Evolutionary conservation across 192 early-diverging fungal species (phyloP).

Genomic region (Cetraspora pellucida): DNA sequence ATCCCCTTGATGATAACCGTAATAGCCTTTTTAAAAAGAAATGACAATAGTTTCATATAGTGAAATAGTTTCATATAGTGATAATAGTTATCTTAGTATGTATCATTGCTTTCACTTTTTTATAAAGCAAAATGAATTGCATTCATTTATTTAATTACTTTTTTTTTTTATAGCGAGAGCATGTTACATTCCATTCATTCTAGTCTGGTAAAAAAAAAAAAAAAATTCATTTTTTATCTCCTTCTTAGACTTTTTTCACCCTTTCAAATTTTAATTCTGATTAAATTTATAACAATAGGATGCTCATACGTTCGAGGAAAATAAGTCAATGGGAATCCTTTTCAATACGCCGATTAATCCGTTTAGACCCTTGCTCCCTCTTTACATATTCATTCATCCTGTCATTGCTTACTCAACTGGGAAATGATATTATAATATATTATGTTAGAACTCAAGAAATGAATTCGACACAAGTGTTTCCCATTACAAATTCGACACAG

Average conservation of each 20-base stretch:
- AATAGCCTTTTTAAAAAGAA: too few species aligned
- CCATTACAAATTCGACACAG: neutral
- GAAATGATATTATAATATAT: slow-evolving; percentile 13
- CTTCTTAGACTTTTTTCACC: neutral
- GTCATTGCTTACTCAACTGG: neutral
- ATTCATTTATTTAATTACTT: neutral
- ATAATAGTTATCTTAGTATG: slow-evolving; percentile 19
- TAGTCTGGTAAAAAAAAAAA: neutral
- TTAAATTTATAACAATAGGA: neutral
- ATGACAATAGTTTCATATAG: too few species aligned
- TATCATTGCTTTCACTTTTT: neutral
- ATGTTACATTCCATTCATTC: slow-evolving; percentile 12
- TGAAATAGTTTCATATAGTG: neutral
- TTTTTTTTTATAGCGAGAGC: slow-evolving; percentile 11
- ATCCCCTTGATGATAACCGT: too few species aligned
- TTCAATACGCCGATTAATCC: neutral
- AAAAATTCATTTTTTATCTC: neutral
- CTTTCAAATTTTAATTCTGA: neutral
- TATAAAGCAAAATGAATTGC: neutral
- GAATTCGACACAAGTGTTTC: too few species aligned
- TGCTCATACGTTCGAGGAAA: neutral
- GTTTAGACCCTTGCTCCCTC: neutral
- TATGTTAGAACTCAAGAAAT: slow-evolving; percentile 5
- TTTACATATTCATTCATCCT: slow-evolving; percentile 18
- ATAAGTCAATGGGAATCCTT: neutral